These are phyloP conservation scores for Xylaria flabelliformis DNA, from an alignment of 495 filamentous ascomycete species.

Conservation along the genomic window DNA sequence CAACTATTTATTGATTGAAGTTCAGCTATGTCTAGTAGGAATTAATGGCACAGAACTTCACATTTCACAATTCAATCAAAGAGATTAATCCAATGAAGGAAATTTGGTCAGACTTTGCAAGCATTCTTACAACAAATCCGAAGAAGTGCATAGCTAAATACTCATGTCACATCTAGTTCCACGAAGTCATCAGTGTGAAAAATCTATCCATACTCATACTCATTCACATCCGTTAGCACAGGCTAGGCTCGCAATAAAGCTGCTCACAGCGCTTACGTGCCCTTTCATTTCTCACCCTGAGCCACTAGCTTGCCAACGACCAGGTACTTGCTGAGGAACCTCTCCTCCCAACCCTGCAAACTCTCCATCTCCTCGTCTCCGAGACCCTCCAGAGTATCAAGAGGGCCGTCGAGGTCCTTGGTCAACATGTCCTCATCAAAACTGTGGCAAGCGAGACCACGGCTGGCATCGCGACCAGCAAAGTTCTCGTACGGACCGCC, in stretches of 20 bases:
- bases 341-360: constrained; percentile 87
- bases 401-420: constrained; percentile 82
- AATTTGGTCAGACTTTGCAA: background rate
- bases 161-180: background rate
- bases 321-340: constrained; percentile 92
- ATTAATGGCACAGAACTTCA: too few relatives aligned
- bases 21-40: background rate
- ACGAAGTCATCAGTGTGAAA: background rate
- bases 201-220: background rate
- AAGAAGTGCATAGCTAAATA: background rate
- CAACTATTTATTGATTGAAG: background rate
- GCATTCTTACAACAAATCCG: background rate
- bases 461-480: constrained; percentile 89
- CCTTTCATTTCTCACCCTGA: constrained; percentile 44
- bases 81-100: background rate
- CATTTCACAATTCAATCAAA: background rate
- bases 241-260: background rate
- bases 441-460: constrained; percentile 88
- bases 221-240: background rate
- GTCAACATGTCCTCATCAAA: constrained; percentile 98
- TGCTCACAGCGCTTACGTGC: background rate
- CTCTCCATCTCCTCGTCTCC: constrained; percentile 80
- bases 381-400: constrained; percentile 82
- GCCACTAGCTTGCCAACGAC: constrained; percentile 88
- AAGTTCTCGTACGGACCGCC: constrained; percentile 94